Evolutionary conservation across 257 asterid species (phyloP).

Genomic region (Lycium ferocissimum): DNA sequence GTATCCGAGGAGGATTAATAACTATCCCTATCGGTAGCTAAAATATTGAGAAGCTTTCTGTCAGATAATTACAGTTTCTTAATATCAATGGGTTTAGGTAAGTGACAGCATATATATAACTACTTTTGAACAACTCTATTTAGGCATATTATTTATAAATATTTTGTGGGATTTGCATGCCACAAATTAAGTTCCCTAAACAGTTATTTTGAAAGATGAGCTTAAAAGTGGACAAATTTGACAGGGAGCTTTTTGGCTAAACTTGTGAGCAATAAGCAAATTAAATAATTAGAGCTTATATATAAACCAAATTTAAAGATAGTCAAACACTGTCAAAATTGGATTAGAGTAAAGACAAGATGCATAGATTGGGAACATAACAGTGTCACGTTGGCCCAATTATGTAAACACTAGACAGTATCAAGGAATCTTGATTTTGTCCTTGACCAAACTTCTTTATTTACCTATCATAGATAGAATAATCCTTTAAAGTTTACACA

Average conservation of each 20-base stretch:
- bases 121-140: slow-evolving; percentile 38
- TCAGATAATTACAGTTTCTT: background rate
- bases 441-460: background rate
- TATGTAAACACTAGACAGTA: slow-evolving; percentile 24
- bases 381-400: slow-evolving; percentile 23
- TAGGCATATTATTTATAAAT: background rate
- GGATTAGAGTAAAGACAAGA: slow-evolving; percentile 40
- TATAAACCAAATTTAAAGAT: background rate
- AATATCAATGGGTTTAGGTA: slow-evolving; percentile 45
- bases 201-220: slow-evolving; percentile 44
- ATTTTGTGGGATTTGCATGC: slow-evolving; percentile 41
- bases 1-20: slow-evolving; percentile 56
- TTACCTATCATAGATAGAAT: background rate
- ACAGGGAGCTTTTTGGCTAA: slow-evolving; percentile 42
- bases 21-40: slow-evolving; percentile 22
- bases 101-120: slow-evolving; percentile 34
- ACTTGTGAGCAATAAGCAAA: slow-evolving; percentile 34
- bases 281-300: background rate
- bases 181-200: slow-evolving; percentile 36
- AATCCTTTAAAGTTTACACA: background rate
- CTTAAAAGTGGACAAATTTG: slow-evolving; percentile 56
- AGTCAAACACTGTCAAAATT: slow-evolving; percentile 16
- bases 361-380: slow-evolving; percentile 30
- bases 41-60: background rate
- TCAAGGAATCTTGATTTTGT: slow-evolving; percentile 26